Evolutionary conservation across 1,139 yeast genomes (phyloP).

Genomic region (Geotrichum cucujoidarum): DNA sequence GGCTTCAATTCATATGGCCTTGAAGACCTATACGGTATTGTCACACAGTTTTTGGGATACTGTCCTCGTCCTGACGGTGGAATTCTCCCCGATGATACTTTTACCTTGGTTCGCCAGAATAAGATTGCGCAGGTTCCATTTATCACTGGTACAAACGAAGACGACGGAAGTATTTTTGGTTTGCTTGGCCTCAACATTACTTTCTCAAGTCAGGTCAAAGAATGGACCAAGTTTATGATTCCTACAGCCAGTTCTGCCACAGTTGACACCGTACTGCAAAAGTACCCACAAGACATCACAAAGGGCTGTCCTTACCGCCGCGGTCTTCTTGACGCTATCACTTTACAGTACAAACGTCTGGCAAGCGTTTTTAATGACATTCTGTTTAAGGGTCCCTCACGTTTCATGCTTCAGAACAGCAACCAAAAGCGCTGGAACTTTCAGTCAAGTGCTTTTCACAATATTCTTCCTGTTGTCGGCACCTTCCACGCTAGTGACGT

Average conservation of each 20-base stretch:
- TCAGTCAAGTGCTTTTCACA: conserved; percentile 16
- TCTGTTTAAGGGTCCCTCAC: conserved; percentile 25
- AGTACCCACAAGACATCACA: conserved; percentile 22
- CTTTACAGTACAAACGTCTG: conserved; percentile 23
- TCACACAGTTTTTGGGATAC: conserved; percentile 16
- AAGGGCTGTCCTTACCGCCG: conserved; percentile 28
- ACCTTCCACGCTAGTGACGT: conserved; percentile 22
- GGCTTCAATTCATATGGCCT: conserved; percentile 19
- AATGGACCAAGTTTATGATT: neutral
- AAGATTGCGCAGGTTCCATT: conserved; percentile 23
- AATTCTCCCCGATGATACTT: conserved; percentile 15
- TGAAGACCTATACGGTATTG: conserved; percentile 6
- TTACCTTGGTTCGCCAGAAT: conserved; percentile 16
- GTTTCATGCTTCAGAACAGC: conserved; percentile 13
- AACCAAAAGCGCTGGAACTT: conserved; percentile 17
- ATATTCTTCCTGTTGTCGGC: conserved; percentile 21
- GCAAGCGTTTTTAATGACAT: conserved; percentile 24
- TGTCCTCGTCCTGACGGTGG: conserved; percentile 25
- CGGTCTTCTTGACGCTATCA: conserved; percentile 16
- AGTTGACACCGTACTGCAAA: neutral
- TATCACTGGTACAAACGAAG: conserved; percentile 25
- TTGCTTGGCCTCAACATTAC: neutral
- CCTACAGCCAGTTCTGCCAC: neutral
- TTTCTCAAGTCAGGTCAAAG: neutral
- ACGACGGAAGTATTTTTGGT: conserved; percentile 26